These are phyloP conservation scores for Colletotrichum theobromicola DNA, from an alignment of 2,329 filamentous ascomycete species.

Conservation along the genomic window DNA sequence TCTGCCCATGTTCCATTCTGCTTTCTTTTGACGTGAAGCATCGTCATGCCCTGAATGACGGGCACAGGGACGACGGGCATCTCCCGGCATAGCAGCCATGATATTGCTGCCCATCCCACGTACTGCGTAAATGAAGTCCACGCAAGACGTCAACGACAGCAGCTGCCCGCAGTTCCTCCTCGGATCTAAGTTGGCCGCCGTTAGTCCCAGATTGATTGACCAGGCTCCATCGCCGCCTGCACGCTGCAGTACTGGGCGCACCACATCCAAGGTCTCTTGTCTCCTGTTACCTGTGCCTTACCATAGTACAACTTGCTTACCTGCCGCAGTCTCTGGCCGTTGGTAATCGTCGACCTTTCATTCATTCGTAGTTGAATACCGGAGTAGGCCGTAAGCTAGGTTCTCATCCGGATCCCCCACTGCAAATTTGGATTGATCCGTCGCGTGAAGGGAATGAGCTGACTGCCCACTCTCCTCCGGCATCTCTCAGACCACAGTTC, in stretches of 20 bases:
- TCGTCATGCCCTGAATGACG: conserved; percentile 10
- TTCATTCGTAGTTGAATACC: background rate
- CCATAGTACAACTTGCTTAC: background rate
- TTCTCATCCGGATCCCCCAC: background rate
- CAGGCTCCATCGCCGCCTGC: background rate
- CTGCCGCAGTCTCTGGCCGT: background rate
- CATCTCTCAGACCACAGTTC: background rate
- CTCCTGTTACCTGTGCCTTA: background rate
- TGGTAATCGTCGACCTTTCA: background rate
- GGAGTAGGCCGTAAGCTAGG: background rate
- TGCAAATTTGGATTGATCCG: background rate
- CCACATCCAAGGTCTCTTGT: background rate
- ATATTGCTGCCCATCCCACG: background rate
- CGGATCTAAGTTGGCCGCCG: background rate
- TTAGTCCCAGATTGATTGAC: background rate
- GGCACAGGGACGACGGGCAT: background rate
- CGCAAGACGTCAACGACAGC: background rate
- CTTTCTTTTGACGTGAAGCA: background rate
- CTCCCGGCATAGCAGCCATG: background rate
- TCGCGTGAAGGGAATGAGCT: background rate
- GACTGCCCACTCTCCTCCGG: background rate
- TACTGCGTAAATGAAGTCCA: background rate
- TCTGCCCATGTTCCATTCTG: background rate
- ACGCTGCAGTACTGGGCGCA: conserved; percentile 1
- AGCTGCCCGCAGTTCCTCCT: background rate